Evolutionary conservation across 495 filamentous ascomycete species (phyloP).

Genomic region (Usnea hakonensis): DNA sequence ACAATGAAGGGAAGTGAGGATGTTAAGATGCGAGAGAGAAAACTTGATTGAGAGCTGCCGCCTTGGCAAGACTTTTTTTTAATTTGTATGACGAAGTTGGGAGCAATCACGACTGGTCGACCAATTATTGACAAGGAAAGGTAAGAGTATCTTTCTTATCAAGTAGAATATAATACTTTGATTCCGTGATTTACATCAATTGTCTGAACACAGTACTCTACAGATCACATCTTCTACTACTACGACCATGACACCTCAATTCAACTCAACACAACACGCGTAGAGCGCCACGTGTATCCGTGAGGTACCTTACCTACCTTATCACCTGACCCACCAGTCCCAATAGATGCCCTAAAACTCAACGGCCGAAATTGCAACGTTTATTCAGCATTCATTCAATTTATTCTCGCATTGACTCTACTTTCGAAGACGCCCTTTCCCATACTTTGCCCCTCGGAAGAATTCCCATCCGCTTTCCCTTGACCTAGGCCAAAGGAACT

Average conservation of each 20-base stretch:
- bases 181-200: too few species aligned
- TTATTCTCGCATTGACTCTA: not conserved
- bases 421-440: not conserved
- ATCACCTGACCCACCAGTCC: not conserved
- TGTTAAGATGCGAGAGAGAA: not conserved
- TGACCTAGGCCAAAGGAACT: not conserved
- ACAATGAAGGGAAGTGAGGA: not conserved
- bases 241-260: not conserved
- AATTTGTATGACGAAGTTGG: not conserved
- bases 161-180: too few species aligned
- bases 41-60: not conserved
- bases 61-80: not conserved
- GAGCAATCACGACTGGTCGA: not conserved
- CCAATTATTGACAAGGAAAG: too few species aligned
- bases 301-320: too few species aligned
- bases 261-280: not conserved
- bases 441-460: not conserved
- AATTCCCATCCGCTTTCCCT: not conserved
- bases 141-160: too few species aligned
- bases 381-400: not conserved
- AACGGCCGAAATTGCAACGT: not conserved
- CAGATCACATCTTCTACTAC: not conserved
- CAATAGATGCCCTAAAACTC: not conserved
- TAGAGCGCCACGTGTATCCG: too few species aligned
- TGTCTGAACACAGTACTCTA: too few species aligned